Conservation (phyloP, 78 protist genomes). For the Creolimax fragrantissima region DNA sequence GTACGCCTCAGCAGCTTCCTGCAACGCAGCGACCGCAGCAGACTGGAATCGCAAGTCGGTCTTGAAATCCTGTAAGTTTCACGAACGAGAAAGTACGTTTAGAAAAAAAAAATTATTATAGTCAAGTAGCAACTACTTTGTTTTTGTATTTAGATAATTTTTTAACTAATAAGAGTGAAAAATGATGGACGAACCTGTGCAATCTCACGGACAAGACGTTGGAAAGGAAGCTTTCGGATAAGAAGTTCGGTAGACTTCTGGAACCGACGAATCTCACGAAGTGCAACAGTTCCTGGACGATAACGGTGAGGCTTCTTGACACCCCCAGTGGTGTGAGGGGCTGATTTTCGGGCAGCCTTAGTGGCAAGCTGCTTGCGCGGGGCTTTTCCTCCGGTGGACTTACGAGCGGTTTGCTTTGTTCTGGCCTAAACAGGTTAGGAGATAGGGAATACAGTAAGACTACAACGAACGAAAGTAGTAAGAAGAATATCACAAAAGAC, state of each 20-base stretch:
- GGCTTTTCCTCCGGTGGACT: slow-evolving; percentile 91
- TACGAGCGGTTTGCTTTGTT: slow-evolving; percentile 92
- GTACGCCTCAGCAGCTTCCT: slow-evolving; percentile 67
- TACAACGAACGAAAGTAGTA: too few relatives aligned
- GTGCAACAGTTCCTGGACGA: slow-evolving; percentile 88
- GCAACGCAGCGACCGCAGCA: slow-evolving; percentile 51
- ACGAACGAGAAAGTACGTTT: too few relatives aligned
- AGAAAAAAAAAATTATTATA: too few relatives aligned
- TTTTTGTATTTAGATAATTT: too few relatives aligned
- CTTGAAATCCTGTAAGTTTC: slow-evolving; percentile 33
- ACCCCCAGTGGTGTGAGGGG: slow-evolving; percentile 65
- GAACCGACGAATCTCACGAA: slow-evolving; percentile 71
- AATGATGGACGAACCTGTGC: slow-evolving; percentile 32
- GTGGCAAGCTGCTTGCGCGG: slow-evolving; percentile 67
- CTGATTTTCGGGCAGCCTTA: slow-evolving; percentile 79
- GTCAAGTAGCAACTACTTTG: too few relatives aligned
- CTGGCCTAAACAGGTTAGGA: slow-evolving; percentile 61
- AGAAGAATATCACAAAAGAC: too few relatives aligned
- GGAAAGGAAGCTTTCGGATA: slow-evolving; percentile 85
- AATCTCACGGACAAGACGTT: slow-evolving; percentile 64
- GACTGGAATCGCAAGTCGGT: slow-evolving; percentile 51
- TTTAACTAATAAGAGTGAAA: background rate
- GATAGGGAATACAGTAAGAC: too few relatives aligned
- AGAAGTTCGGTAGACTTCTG: slow-evolving; percentile 78
- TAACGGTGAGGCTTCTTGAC: slow-evolving; percentile 80